A percentile compares a stretch with the other conserved stretches of the same genome.
Conservation (phyloP, 192 early-diverging fungal species). For the Umbelopsis sp. region DNA sequence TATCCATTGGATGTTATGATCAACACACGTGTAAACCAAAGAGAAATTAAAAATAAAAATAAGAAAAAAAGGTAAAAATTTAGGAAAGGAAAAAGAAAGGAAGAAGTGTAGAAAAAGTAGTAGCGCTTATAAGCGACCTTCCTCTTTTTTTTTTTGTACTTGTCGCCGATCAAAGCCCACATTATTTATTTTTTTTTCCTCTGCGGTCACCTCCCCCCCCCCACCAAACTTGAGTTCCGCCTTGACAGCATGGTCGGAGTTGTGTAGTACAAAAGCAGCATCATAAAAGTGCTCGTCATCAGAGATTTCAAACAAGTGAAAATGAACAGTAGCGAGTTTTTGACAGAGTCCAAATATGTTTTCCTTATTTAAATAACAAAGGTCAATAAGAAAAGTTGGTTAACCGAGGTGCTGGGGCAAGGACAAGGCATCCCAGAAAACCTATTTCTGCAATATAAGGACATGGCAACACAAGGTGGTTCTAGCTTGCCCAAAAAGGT, state of each 20-base stretch:
- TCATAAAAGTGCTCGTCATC: no score
- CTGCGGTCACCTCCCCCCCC: background rate
- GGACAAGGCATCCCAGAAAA: background rate
- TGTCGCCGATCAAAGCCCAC: background rate
- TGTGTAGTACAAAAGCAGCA: background rate
- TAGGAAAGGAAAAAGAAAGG: conserved; percentile 14
- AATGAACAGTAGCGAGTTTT: no score
- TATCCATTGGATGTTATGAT: conserved; percentile 21
- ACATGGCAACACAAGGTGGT: conserved; percentile 5
- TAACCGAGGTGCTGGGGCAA: background rate
- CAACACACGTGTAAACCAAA: background rate
- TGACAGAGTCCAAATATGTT: background rate
- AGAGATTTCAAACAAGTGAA: no score
- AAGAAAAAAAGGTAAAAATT: conserved; percentile 13
- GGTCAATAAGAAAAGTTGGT: background rate
- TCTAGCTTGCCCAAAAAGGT: conserved; percentile 8
- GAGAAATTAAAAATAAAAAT: background rate
- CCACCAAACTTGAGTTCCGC: background rate
- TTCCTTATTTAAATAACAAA: background rate
- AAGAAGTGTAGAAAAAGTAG: background rate
- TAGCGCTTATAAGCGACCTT: background rate
- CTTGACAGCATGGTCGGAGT: conserved; percentile 1
- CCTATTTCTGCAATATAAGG: background rate
- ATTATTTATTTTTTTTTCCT: background rate
- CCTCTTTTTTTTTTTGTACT: background rate